Evolutionary conservation across 257 asterid genomes (phyloP).

Genomic region (Fraxinus pennsylvanica): DNA sequence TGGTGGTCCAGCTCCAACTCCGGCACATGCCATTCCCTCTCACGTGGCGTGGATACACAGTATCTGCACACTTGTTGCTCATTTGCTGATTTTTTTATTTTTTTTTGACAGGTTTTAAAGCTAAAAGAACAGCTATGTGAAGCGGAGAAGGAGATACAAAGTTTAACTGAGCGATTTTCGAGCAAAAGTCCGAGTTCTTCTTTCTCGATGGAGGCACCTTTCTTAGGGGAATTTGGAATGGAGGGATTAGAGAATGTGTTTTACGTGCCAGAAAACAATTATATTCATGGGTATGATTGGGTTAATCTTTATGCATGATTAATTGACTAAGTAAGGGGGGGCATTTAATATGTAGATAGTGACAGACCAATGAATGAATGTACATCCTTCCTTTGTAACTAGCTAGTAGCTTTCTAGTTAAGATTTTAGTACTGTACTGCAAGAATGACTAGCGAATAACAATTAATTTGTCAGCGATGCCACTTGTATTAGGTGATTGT

Average conservation of each 20-base stretch:
- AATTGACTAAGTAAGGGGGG: neutral
- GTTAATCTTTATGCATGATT: conserved; percentile 13
- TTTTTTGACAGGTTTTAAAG: conserved; percentile 26
- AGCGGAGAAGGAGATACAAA: conserved; percentile 42
- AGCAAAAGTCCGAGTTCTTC: conserved; percentile 44
- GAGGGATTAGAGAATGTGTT: conserved; percentile 42
- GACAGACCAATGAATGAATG: neutral
- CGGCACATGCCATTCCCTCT: conserved; percentile 30
- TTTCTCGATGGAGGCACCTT: conserved; percentile 36
- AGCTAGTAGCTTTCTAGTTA: neutral
- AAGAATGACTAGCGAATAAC: neutral
- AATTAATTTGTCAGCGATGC: neutral
- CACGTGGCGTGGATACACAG: conserved; percentile 21
- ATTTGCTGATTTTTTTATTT: too few relatives aligned
- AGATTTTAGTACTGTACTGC: neutral
- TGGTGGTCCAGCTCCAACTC: conserved; percentile 12
- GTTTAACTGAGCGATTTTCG: conserved; percentile 32
- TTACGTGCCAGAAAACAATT: conserved; percentile 27
- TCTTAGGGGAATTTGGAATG: conserved; percentile 44
- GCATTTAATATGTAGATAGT: neutral
- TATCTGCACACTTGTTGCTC: too few relatives aligned
- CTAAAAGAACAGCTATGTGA: conserved; percentile 40
- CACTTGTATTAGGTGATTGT: neutral
- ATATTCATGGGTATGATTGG: conserved; percentile 18
- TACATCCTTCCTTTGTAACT: neutral